phyloP scores from a whole-genome alignment of 139 green algal genomes.

The Haematococcus lacustris region DNA sequence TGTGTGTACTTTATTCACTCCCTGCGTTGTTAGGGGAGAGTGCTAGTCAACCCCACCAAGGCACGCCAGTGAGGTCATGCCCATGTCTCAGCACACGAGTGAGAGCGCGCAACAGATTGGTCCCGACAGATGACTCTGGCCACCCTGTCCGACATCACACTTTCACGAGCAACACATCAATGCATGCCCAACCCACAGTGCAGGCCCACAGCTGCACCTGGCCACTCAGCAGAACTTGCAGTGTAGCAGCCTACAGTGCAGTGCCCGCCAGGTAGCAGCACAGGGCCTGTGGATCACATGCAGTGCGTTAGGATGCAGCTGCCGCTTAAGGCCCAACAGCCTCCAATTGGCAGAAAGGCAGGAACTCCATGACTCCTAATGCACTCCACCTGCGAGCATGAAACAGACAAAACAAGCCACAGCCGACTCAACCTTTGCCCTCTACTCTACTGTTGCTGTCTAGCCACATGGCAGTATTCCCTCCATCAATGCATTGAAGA shows the following conservation, averaged over 20 bases:
- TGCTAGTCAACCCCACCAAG: no score
- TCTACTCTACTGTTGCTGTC: background rate
- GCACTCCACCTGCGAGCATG: constrained; percentile 4
- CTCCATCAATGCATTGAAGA: background rate
- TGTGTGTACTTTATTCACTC: no score
- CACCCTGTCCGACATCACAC: no score
- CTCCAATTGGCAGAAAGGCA: constrained; percentile 9
- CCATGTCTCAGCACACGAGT: no score
- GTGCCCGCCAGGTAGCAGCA: background rate
- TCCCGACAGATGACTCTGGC: no score
- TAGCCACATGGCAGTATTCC: background rate
- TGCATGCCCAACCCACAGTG: background rate
- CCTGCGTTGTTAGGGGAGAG: no score
- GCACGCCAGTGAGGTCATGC: no score
- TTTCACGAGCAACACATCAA: background rate
- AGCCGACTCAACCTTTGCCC: background rate
- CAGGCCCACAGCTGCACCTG: background rate
- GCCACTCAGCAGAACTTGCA: background rate
- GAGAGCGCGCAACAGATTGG: no score
- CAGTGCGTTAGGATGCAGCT: no score
- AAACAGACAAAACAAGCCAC: background rate
- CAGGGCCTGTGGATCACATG: no score
- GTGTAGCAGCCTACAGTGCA: background rate
- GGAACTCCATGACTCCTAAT: constrained; percentile 2
- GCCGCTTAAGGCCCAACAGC: background rate